Conservation (phyloP, 805 yeast species). For the Yamadazyma ubonensis region DNA sequence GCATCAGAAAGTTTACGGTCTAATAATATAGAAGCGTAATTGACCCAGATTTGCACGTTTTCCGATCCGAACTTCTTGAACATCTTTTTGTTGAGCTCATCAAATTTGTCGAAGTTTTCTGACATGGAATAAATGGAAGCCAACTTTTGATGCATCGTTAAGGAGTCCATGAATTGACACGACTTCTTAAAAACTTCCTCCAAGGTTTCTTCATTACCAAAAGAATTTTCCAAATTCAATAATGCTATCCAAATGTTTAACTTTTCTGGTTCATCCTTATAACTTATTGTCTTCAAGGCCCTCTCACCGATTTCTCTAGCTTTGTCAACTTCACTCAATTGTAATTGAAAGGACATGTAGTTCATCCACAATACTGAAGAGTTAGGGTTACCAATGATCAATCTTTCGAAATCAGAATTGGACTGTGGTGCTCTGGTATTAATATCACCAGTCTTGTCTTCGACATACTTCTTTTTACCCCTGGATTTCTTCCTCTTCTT, state of each 20-base stretch:
- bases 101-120: conserved; percentile 71
- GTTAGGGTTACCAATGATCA: conserved; percentile 88
- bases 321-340: conserved; percentile 88
- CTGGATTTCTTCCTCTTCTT: conserved; percentile 45
- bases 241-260: conserved; percentile 95
- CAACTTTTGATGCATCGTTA: conserved; percentile 75
- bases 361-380: conserved; percentile 96
- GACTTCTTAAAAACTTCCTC: conserved; percentile 81
- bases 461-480: conserved; percentile 50
- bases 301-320: conserved; percentile 92
- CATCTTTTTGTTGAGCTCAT: conserved; percentile 60
- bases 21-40: conserved; percentile 73
- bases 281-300: conserved; percentile 85
- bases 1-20: conserved; percentile 55
- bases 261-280: conserved; percentile 90
- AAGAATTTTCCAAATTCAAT: conserved; percentile 88
- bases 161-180: conserved; percentile 88
- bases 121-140: conserved; percentile 72
- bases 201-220: conserved; percentile 81
- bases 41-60: conserved; percentile 71
- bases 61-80: conserved; percentile 72
- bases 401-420: conserved; percentile 85
- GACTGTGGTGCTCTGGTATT: conserved; percentile 89
- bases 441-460: conserved; percentile 84
- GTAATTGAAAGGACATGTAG: conserved; percentile 96